Conservation (phyloP, 2,329 filamentous ascomycete species). For the Magnaporthales sp. region DNA sequence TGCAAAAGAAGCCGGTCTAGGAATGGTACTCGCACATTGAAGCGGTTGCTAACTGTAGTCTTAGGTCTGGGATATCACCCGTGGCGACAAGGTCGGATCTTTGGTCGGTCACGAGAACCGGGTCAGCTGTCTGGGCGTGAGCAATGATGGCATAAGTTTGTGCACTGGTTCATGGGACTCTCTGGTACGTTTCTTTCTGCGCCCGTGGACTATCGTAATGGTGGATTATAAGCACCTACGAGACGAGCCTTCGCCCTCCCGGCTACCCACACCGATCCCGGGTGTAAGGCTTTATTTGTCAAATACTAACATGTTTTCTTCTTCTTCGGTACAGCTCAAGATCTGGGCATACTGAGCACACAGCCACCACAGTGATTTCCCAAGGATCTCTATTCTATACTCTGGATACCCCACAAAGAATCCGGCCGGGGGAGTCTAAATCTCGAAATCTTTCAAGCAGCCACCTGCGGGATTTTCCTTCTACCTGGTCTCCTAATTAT, state of each 20-base stretch:
- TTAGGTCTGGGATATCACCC: slow-evolving; percentile 95
- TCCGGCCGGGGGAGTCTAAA: neutral
- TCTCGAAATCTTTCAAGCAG: slow-evolving; percentile 5
- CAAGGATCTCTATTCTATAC: slow-evolving; percentile 7
- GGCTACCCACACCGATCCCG: neutral
- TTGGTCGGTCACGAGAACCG: slow-evolving; percentile 97
- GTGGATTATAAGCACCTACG: neutral
- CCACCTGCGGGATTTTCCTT: neutral
- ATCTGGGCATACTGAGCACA: slow-evolving; percentile 70
- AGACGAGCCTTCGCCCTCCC: neutral
- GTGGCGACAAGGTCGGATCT: slow-evolving; percentile 93
- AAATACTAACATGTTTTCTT: neutral
- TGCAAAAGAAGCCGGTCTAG: neutral
- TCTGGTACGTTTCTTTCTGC: slow-evolving; percentile 59
- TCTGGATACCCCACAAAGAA: slow-evolving; percentile 16
- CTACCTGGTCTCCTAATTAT: neutral
- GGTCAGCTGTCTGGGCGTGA: slow-evolving; percentile 96
- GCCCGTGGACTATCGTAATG: neutral
- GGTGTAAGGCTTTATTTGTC: neutral
- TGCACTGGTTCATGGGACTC: slow-evolving; percentile 99
- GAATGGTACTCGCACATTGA: neutral
- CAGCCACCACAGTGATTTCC: neutral
- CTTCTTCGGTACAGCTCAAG: slow-evolving; percentile 55
- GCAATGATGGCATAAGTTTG: slow-evolving; percentile 97
- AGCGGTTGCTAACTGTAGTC: neutral